A percentile compares a stretch with the other conserved stretches of the same genome.
Evolutionary conservation across 345 rosid species (phyloP).

Genomic region (Excoecaria cochinchinensis): DNA sequence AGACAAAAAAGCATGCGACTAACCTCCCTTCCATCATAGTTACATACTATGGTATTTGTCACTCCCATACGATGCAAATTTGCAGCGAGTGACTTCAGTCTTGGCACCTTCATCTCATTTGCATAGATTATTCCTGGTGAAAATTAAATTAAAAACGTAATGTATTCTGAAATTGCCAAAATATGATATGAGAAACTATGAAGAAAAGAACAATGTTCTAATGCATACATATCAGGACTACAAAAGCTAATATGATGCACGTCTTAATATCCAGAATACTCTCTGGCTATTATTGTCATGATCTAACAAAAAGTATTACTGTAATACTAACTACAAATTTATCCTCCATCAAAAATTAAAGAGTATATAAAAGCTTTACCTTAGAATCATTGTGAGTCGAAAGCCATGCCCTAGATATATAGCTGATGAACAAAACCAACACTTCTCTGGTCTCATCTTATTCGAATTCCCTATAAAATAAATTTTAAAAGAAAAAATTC

Average conservation of each 20-base stretch:
- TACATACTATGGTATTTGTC: slow-evolving; percentile 82
- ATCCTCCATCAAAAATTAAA: too few relatives aligned
- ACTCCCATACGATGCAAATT: slow-evolving; percentile 96
- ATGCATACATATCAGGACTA: neutral
- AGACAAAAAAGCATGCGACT: slow-evolving; percentile 41
- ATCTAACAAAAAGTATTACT: too few relatives aligned
- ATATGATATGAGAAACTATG: neutral
- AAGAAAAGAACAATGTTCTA: too few relatives aligned
- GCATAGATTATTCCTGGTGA: slow-evolving; percentile 79
- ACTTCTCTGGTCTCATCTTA: too few relatives aligned
- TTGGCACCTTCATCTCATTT: slow-evolving; percentile 78
- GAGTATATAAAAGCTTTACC: too few relatives aligned
- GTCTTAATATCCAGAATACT: neutral
- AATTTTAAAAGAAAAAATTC: too few relatives aligned
- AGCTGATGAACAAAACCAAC: too few relatives aligned
- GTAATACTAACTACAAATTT: too few relatives aligned
- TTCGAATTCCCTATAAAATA: too few relatives aligned
- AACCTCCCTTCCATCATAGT: slow-evolving; percentile 98
- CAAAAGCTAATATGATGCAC: neutral
- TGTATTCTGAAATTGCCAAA: neutral
- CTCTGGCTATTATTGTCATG: neutral
- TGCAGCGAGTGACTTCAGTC: slow-evolving; percentile 87
- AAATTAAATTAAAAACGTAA: slow-evolving; percentile 21
- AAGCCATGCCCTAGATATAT: too few relatives aligned
- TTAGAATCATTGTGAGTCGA: too few relatives aligned